These are phyloP conservation scores for Ophiostoma novo-ulmi DNA, from an alignment of 2,329 filamentous ascomycete species.

Conservation along the genomic window DNA sequence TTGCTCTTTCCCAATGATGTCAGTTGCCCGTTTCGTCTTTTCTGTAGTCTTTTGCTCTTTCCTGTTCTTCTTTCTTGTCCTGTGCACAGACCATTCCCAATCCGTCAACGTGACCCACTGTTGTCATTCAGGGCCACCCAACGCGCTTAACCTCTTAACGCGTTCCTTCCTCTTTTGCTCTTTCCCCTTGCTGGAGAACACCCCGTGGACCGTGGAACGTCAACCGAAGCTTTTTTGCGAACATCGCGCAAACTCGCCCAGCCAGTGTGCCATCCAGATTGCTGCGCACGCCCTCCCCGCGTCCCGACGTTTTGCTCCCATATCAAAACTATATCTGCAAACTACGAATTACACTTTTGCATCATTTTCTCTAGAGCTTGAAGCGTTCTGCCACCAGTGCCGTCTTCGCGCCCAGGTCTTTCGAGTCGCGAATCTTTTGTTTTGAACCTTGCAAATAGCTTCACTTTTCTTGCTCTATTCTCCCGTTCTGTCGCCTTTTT, in stretches of 20 bases:
- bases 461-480: background rate
- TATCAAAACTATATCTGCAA: background rate
- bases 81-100: constrained; percentile 17
- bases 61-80: constrained; percentile 15
- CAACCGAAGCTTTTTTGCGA: constrained; percentile 14
- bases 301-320: background rate
- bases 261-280: background rate
- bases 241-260: constrained; percentile 20
- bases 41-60: constrained; percentile 12
- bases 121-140: background rate
- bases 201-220: background rate
- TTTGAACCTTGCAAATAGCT: constrained; percentile 4
- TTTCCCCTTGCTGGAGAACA: constrained; percentile 3
- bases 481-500: background rate
- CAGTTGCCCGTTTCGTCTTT: constrained; percentile 8
- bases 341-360: background rate
- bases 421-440: too few species aligned
- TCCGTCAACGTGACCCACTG: background rate
- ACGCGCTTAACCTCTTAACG: constrained; percentile 28
- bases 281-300: constrained; percentile 11
- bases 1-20: constrained; percentile 1
- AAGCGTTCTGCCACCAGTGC: background rate
- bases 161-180: constrained; percentile 19
- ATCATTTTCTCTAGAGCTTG: background rate
- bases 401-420: background rate